Conservation (phyloP, 306 rosid genomes). For the Cicer bijugum region DNA sequence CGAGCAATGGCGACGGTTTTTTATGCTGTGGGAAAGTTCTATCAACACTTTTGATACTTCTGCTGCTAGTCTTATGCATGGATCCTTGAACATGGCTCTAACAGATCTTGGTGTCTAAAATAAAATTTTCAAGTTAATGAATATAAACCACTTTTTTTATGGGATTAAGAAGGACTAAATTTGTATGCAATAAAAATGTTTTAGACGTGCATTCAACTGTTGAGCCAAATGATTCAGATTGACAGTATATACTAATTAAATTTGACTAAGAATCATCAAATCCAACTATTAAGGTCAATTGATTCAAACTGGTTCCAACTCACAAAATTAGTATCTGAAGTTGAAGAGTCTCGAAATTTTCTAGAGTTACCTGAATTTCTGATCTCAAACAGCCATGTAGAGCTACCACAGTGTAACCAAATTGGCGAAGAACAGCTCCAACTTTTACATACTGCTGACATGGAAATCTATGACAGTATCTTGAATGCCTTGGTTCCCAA, state of each 20-base stretch:
- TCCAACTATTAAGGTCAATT: too few relatives aligned
- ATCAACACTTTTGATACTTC: slow-evolving; percentile 79
- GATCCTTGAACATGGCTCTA: slow-evolving; percentile 83
- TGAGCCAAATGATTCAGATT: too few relatives aligned
- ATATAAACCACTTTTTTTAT: neutral
- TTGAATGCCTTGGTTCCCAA: slow-evolving; percentile 97
- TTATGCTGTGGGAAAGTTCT: slow-evolving; percentile 82
- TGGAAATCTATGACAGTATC: slow-evolving; percentile 77
- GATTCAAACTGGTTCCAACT: too few relatives aligned
- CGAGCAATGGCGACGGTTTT: slow-evolving; percentile 80
- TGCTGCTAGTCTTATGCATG: slow-evolving; percentile 68
- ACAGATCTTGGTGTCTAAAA: slow-evolving; percentile 77
- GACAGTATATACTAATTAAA: too few relatives aligned
- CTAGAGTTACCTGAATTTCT: slow-evolving; percentile 75
- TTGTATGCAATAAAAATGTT: too few relatives aligned
- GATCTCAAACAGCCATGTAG: slow-evolving; percentile 86
- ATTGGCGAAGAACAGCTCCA: slow-evolving; percentile 89
- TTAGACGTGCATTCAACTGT: too few relatives aligned
- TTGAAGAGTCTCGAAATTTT: too few relatives aligned
- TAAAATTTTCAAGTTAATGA: slow-evolving; percentile 6
- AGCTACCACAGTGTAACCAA: slow-evolving; percentile 92
- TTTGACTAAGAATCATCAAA: too few relatives aligned
- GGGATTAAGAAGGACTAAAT: neutral
- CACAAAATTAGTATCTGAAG: too few relatives aligned
- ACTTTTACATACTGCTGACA: slow-evolving; percentile 92